Evolutionary conservation across 2,329 filamentous ascomycete species (phyloP).

Genomic region (Remersonia thermophila): DNA sequence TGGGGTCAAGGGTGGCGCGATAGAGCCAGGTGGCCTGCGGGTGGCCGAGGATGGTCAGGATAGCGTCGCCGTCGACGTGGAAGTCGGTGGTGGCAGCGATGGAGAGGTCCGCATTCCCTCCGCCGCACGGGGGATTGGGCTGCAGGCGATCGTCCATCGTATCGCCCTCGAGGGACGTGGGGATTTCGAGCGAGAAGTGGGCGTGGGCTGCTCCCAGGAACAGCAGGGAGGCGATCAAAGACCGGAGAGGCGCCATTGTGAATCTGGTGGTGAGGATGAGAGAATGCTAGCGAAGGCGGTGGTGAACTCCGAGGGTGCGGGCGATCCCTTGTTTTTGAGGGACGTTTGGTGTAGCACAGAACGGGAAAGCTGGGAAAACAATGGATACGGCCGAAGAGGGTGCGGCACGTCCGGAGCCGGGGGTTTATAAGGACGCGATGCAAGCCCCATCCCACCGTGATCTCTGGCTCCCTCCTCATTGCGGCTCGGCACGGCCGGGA

Average conservation of each 20-base stretch:
- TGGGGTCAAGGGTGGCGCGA: slow-evolving; percentile 41
- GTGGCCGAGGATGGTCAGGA: slow-evolving; percentile 37
- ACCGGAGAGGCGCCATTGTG: slow-evolving; percentile 28
- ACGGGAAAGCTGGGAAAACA: background rate
- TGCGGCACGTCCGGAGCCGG: too few relatives aligned
- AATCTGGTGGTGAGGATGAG: slow-evolving; percentile 1
- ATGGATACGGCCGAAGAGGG: background rate
- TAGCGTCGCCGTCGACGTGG: slow-evolving; percentile 43
- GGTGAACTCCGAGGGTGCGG: background rate
- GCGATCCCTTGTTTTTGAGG: too few relatives aligned
- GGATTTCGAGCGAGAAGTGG: slow-evolving; percentile 44
- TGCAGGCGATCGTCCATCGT: slow-evolving; percentile 34
- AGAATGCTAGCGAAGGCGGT: background rate
- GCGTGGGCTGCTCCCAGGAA: slow-evolving; percentile 31
- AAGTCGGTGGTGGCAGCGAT: slow-evolving; percentile 33
- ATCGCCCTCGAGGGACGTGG: slow-evolving; percentile 28
- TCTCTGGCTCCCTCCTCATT: too few relatives aligned
- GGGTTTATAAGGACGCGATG: too few relatives aligned
- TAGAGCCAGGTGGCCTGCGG: slow-evolving; percentile 43
- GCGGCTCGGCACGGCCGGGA: background rate
- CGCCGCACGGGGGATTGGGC: slow-evolving; percentile 40
- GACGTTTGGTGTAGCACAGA: background rate
- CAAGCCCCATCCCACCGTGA: too few relatives aligned
- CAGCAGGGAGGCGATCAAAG: slow-evolving; percentile 24
- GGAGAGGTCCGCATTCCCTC: slow-evolving; percentile 34